phyloP scores from a whole-genome alignment of 441 rosid genomes.

The Aquilaria agallochum region DNA sequence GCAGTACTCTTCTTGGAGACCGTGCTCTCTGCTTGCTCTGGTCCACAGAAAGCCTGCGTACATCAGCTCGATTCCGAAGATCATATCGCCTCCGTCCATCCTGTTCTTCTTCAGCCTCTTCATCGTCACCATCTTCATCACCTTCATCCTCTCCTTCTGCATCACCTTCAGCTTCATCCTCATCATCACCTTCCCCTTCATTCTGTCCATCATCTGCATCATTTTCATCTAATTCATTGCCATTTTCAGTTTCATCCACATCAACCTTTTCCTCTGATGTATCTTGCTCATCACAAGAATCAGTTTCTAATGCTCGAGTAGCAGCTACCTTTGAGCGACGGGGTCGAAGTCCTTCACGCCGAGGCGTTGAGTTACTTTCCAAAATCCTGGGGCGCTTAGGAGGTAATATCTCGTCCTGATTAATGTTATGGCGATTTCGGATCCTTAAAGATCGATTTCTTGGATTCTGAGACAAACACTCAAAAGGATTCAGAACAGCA shows the following conservation, averaged over 20 bases:
- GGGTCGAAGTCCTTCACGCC: conserved; percentile 98
- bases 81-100: conserved; percentile 97
- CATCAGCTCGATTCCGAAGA: conserved; percentile 95
- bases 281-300: conserved; percentile 69
- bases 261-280: conserved; percentile 75
- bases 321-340: conserved; percentile 64
- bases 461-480: conserved; percentile 57
- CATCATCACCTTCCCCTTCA: conserved; percentile 50
- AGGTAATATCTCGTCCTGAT: conserved; percentile 56
- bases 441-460: conserved; percentile 56
- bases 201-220: conserved; percentile 50
- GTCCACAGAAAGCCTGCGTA: conserved; percentile 75
- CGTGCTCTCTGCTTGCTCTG: conserved; percentile 77
- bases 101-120: conserved; percentile 90
- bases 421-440: conserved; percentile 46
- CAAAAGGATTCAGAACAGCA: conserved; percentile 10
- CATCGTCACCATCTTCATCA: conserved; percentile 73
- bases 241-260: conserved; percentile 85
- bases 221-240: conserved; percentile 72
- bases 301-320: conserved; percentile 48
- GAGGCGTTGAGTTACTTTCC: conserved; percentile 59
- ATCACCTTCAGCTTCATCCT: conserved; percentile 44
- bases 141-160: conserved; percentile 40
- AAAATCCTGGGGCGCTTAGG: conserved; percentile 48
- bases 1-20: conserved; percentile 94